Percentiles rank a stretch among this genome's conserved stretches.
phyloP scores from a whole-genome alignment of 306 rosid genomes.

The Elaeagnus macrophylla region DNA sequence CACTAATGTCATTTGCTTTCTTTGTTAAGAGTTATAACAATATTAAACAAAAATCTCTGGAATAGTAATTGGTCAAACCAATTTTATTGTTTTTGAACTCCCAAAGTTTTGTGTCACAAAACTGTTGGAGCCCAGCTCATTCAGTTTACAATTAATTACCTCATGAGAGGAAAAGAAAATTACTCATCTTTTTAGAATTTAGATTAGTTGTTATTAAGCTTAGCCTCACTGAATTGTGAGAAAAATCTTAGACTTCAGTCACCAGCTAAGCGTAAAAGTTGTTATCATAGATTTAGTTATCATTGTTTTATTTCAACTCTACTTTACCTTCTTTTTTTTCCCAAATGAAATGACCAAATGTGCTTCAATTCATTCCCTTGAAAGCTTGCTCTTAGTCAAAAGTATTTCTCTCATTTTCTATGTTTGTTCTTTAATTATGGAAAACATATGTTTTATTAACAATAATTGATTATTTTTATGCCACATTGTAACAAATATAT shows the following conservation, averaged over 20 bases:
- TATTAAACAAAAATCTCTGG: constrained; percentile 7
- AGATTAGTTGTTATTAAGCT: constrained; percentile 1
- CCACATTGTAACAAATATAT: no score
- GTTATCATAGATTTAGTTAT: constrained; percentile 16
- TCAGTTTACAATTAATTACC: constrained; percentile 8
- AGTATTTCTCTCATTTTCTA: no score
- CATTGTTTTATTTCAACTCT: constrained; percentile 5
- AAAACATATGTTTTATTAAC: no score
- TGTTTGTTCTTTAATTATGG: no score
- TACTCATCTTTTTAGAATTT: constrained; percentile 9
- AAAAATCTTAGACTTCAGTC: constrained; percentile 22
- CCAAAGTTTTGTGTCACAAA: constrained; percentile 15
- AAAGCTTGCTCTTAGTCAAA: no score
- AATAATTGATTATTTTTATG: no score
- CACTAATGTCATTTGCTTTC: constrained; percentile 21
- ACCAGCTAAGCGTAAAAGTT: constrained; percentile 20
- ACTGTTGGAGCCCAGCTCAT: constrained; percentile 5
- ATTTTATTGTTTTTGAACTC: constrained; percentile 2
- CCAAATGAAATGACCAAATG: constrained; percentile 19
- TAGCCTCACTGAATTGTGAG: constrained; percentile 24
- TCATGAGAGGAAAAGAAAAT: background rate
- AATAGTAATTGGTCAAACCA: constrained; percentile 6
- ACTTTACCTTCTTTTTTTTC: constrained; percentile 8
- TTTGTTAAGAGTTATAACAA: constrained; percentile 3
- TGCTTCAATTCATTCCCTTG: constrained; percentile 5